phyloP scores from a whole-genome alignment of 345 rosid species.

The Boechera divaricarpa region DNA sequence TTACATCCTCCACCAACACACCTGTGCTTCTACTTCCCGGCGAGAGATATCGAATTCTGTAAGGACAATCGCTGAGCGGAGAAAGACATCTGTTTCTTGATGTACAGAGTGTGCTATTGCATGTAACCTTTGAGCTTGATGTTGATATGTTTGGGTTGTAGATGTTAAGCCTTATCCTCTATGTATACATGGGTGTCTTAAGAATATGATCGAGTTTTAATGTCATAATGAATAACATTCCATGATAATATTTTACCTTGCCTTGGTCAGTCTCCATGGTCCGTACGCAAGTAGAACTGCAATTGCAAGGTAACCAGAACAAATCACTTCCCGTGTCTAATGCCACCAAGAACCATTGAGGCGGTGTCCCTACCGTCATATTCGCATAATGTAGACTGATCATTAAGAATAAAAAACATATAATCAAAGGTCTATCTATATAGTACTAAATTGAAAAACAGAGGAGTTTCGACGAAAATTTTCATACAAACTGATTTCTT shows the following conservation, averaged over 20 bases:
- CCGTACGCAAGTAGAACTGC: slow-evolving; percentile 55
- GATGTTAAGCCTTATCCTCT: slow-evolving; percentile 59
- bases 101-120: slow-evolving; percentile 62
- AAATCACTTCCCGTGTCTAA: slow-evolving; percentile 92
- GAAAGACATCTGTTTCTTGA: slow-evolving; percentile 52
- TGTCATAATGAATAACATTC: not conserved
- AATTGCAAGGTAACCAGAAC: slow-evolving; percentile 95
- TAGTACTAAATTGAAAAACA: not conserved
- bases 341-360: slow-evolving; percentile 80
- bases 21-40: slow-evolving; percentile 68
- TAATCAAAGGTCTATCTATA: slow-evolving; percentile 1
- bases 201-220: not conserved
- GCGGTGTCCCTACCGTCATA: slow-evolving; percentile 83
- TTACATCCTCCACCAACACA: slow-evolving; percentile 65
- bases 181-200: slow-evolving; percentile 5
- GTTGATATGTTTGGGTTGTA: slow-evolving; percentile 71
- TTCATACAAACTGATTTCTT: slow-evolving; percentile 54
- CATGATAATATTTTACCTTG: slow-evolving; percentile 46
- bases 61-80: slow-evolving; percentile 59
- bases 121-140: slow-evolving; percentile 62
- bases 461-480: not conserved
- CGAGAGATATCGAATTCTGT: slow-evolving; percentile 65
- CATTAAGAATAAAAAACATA: slow-evolving; percentile 1
- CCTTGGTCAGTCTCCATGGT: slow-evolving; percentile 51
- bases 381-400: slow-evolving; percentile 88